phyloP scores from a whole-genome alignment of 164 flowering plant species.

The Euptelea pleiosperma region DNA sequence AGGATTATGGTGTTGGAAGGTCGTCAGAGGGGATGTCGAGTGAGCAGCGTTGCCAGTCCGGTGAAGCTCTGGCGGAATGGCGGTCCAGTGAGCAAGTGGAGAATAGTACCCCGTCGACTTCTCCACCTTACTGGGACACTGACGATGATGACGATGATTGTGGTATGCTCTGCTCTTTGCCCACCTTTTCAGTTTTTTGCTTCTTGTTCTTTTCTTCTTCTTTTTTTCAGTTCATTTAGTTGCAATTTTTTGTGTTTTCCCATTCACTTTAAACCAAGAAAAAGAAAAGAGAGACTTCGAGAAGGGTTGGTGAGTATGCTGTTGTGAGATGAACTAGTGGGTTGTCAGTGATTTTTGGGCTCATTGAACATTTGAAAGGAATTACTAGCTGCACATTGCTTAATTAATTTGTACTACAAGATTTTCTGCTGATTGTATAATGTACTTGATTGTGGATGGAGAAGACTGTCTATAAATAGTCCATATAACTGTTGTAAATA shows the following conservation, averaged over 20 bases:
- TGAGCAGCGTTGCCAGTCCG: conserved; percentile 41
- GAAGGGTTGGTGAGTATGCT: background rate
- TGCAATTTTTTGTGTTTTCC: background rate
- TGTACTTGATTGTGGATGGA: background rate
- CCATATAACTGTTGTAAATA: no score
- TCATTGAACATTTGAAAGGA: conserved; percentile 1
- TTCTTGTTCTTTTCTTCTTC: background rate
- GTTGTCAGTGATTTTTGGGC: no score
- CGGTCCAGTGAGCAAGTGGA: conserved; percentile 51
- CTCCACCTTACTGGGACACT: conserved; percentile 53
- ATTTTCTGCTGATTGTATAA: no score
- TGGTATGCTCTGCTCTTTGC: conserved; percentile 15
- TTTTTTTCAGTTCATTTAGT: background rate
- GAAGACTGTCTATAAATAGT: no score
- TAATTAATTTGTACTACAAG: conserved; percentile 5
- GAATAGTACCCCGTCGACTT: conserved; percentile 49
- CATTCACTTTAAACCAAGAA: background rate
- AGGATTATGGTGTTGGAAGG: conserved; percentile 31
- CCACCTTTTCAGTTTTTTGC: background rate
- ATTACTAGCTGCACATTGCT: background rate
- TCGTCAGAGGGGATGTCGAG: conserved; percentile 34
- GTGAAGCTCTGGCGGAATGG: conserved; percentile 46
- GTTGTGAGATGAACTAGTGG: no score
- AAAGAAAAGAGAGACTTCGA: background rate
- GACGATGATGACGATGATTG: conserved; percentile 37